Evolutionary conservation across 1,284 basidiomycete species (phyloP), one percentile per base, ranked within the genome.

Genomic region (Athelia sp.): DNA sequence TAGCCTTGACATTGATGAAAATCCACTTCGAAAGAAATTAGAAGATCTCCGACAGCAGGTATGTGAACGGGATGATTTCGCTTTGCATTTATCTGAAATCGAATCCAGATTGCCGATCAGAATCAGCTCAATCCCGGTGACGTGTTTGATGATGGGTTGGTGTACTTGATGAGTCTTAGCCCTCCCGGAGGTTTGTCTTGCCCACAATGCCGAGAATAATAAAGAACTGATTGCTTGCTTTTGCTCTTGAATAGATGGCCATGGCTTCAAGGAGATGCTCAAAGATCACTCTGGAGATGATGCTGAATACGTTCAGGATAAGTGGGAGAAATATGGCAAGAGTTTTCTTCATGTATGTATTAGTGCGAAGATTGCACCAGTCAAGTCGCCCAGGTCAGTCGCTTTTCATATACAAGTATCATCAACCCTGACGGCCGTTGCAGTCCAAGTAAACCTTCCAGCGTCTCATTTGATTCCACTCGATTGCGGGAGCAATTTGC

Each of bases 141-240:
- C 9, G 56, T 73, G 14, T 55, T 72, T 13, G 56, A 62, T 23
- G 64, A 70, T 48, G 56, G 57, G 24, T 59, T 61, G 13, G 52
- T 73, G 38, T 55, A 66, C 51, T 58, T 55, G 43, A 48, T 73
- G 4, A 69, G 69, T 46, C 51, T 54, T 8, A 61, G 56, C 14
- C 63, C 66, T 48, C 70, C 70, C 2, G 56, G 60, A 52, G 71
- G 71, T 67, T 40, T 40, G 36, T 21, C 15, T 40, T n/a, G n/a
- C n/a, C n/a, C n/a, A n/a, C n/a, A n/a, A n/a, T n/a, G n/a, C n/a
- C n/a, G n/a, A n/a, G n/a, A n/a, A n/a, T n/a, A n/a, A 34, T 34
- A 11, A 34, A 34, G 40, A 43, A 11, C 40, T 43, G 10, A 43
- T 21, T 43, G 19, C 40, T 43, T 43, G 19, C 10, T n/a, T 13